Base-by-base conservation (phyloP, 306 rosid genomes). In the Hippophae tibetana region DNA sequence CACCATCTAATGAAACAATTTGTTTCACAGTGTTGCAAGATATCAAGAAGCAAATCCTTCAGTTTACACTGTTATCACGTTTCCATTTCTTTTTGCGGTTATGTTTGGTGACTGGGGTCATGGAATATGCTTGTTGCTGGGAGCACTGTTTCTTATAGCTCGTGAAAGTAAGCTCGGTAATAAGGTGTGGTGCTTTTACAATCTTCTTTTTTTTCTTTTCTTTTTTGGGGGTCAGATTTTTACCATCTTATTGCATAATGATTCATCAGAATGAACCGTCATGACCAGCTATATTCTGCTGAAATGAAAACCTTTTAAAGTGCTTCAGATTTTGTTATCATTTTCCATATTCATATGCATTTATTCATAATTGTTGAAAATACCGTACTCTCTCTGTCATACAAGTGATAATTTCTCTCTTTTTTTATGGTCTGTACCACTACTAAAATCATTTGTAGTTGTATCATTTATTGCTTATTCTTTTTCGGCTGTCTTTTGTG, bases 51-150 rank as follows among this genome's bases (percentile, higher is more conserved):
- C 95, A 70, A 93, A 93, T 77, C 99, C 99, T 68, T 90, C 99
- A 52, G 97, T 93, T 69, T 93, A 82, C 74, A 82, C 95, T 44
- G 77, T 79, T 57, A 66, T 93, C 67, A 77, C 93, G 56, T 93
- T 93, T 76, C 99, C 99, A 12, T 93, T 93, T 78, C 95, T 93
- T 57, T 93, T 93, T 60, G 97, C 97, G 38, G 79, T 93, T 71
- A 93, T 93, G 99, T 93, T 88, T 88, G 99, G 99, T 71, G 99
- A 93, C 73, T 93, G 97, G 99, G 99, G 99, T 75, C 99, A 93
- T 74, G 99, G 99, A 72, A 84, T 88, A 78, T 93, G 99, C 80
- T 80, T 93, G 76, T 75, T 93, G 82, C 53, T 93, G 58, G 99
- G 99, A 72, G 97, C 99, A 63, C 68, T 93, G 60, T 31, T 84